Base-by-base conservation (phyloP, 768 basidiomycete genomes). In the Termitomyces sp. region DNA sequence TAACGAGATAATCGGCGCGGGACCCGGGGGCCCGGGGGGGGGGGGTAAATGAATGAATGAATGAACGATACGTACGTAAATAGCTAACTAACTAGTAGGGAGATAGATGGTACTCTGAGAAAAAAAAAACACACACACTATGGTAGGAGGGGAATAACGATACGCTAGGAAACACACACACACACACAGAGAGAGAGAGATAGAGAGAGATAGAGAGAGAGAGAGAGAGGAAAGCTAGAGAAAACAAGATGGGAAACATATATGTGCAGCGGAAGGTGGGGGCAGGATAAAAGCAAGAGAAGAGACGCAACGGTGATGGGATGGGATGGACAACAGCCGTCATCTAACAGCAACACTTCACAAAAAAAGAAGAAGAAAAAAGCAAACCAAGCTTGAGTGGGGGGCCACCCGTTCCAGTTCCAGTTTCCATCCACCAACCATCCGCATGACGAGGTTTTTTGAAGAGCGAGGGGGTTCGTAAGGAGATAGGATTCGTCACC, bases 371-470 rank as follows among this genome's bases (percentile, higher is more conserved):
- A 42, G 39, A 45, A 28, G 33, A 53, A 52, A 47, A 18, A 45
- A 28, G 33, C 47, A 52, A 47, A 18, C 41, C 50, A 39, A 57
- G 37, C 18, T 39, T 24, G 26, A 31, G 53, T 16, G 10, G 26
- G n/a, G 7, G 22, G 22, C 53, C 20, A 44, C 50, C 57, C 24
- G 51, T 52, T 58, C 57, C 57, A 46, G 28, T 52, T 58, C 50
- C 41, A 39, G 16, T 51, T 51, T 51, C 51, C 51, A 51, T 53
- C 50, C 51, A 52, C 48, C 55, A 42, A 56, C 39, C 55, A 39
- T 51, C 48, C 47, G 28, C 48, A 26, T 37, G 24, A 51, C 56
- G 18, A 51, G 26, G 42, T 20, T 47, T 51, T 52, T 58, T 58
- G 4, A 24, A 10, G 22, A 5, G 16, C n/a, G n/a, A n/a, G 10